A percentile compares a stretch with the other conserved stretches of the same genome.
These are phyloP conservation scores for Tylopilus vinaceipallidus DNA, from an alignment of 768 basidiomycete species.

Conservation along the genomic window DNA sequence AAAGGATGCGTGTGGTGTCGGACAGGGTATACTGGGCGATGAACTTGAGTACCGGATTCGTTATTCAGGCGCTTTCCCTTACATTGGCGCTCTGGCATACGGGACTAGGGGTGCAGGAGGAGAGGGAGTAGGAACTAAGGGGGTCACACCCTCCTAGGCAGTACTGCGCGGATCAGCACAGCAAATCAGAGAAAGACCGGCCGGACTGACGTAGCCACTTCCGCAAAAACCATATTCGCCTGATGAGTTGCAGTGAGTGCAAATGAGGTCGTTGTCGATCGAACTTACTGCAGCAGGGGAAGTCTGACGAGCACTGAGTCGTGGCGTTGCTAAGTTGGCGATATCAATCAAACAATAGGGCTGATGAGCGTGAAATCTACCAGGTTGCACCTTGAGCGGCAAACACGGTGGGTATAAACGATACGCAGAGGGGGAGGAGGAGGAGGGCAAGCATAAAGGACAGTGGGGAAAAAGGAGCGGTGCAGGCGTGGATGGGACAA, in stretches of 20 bases:
- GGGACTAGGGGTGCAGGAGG: constrained; percentile 71
- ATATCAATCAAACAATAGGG: neutral
- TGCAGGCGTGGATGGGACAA: neutral
- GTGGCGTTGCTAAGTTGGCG: constrained; percentile 35
- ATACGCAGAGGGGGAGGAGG: constrained; percentile 17
- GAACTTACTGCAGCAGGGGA: constrained; percentile 45
- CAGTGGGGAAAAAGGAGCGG: constrained; percentile 15
- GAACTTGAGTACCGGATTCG: neutral
- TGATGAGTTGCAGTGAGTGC: constrained; percentile 11
- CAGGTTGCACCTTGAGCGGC: constrained; percentile 30
- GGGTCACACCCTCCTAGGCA: constrained; percentile 90
- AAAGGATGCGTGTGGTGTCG: constrained; percentile 63
- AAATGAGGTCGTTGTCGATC: neutral
- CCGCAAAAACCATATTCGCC: constrained; percentile 60
- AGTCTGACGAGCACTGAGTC: constrained; percentile 33
- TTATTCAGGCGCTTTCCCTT: constrained; percentile 17
- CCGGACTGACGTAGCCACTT: constrained; percentile 34
- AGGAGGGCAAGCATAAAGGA: constrained; percentile 23
- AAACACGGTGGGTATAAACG: constrained; percentile 13
- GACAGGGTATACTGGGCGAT: constrained; percentile 53
- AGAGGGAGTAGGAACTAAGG: constrained; percentile 56
- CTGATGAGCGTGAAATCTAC: constrained; percentile 12
- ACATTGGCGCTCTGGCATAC: constrained; percentile 65
- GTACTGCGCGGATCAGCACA: constrained; percentile 44
- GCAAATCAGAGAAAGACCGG: neutral